Conservation (phyloP, 116 monocot genomes). For the Posidonia oceanica region DNA sequence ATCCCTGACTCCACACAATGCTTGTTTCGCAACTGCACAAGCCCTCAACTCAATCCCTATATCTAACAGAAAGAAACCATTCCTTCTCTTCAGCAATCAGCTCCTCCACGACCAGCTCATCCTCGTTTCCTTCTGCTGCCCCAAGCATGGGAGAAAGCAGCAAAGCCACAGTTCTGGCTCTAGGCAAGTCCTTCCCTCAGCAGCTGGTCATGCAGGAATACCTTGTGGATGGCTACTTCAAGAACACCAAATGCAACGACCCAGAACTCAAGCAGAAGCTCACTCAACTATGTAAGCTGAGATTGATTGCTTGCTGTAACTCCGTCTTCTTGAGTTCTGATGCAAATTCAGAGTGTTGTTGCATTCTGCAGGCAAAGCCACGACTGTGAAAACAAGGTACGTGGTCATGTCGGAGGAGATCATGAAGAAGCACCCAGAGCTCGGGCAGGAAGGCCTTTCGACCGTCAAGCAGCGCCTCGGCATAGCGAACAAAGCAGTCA, state of each 20-base stretch:
- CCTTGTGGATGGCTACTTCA: constrained; percentile 63
- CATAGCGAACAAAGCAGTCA: constrained; percentile 46
- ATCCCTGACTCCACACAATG: neutral
- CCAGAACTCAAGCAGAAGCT: constrained; percentile 56
- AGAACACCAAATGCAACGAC: constrained; percentile 49
- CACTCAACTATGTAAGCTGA: constrained; percentile 38
- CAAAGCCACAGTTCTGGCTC: constrained; percentile 47
- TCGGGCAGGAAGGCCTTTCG: constrained; percentile 31
- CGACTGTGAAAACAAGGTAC: constrained; percentile 68
- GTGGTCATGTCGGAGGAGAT: constrained; percentile 62
- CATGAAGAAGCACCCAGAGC: constrained; percentile 41
- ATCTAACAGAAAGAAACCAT: neutral
- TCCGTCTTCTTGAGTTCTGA: too few relatives aligned
- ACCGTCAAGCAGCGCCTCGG: constrained; percentile 46
- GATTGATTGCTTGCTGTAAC: too few relatives aligned
- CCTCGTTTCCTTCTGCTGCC: too few relatives aligned
- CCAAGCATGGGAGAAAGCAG: neutral
- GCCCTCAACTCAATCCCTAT: neutral
- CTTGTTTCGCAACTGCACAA: neutral
- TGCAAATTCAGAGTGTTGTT: neutral
- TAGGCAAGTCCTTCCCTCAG: constrained; percentile 66
- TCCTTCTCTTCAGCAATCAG: too few relatives aligned
- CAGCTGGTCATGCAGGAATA: constrained; percentile 63
- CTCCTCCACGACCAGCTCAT: too few relatives aligned
- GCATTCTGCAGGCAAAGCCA: constrained; percentile 39